Evolutionary conservation across 1,284 basidiomycete species (phyloP), one percentile per base, ranked within the genome.

Genomic region (Abortiporus biennis): DNA sequence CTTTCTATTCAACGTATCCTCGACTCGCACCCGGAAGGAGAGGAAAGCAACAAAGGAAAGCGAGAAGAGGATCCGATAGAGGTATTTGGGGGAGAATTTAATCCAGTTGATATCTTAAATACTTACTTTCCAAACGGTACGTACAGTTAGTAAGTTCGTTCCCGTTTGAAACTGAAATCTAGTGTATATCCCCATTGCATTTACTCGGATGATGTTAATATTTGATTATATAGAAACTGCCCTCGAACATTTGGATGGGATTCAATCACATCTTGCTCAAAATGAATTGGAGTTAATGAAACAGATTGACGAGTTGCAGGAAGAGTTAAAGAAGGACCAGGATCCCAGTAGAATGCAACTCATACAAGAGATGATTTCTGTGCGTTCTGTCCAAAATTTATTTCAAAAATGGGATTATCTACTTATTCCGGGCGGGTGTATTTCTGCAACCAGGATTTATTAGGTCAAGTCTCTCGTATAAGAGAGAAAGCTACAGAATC

Each of bases 401-500:
- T 16, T 29, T 19, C 35, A 36, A 19, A 21, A 27, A 19, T 29
- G 11, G 9, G 11, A 37, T 19, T 6, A 15, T 8, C 6, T 34
- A 34, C 6, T 34, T 13, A 32, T n/a, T 4, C 19, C 12, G 31
- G 19, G 4, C 19, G 31, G 4, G 19, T n/a, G 31, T 17, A 5
- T 6, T n/a, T 27, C 22, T 13, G 34, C 6, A 36, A 16, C 17
- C 46, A 95, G 92, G 91, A 94, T 57, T 74, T 98, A 8, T 76
- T 98, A 43, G 80, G 85, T 22, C 92, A 97, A 66, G 93, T 97
- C 78, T 91, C 87, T 19, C 82, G 85, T 41, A 97, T 98, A 52
- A 78, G 92, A 27, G 92, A 96, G 62, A 95, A 97, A 62, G 92
- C 93, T 0, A 88, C 90, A 0, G 93, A 97, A 61, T 93, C 92